Evolutionary conservation across 345 rosid species (phyloP).

Genomic region (Lepidium didymum): DNA sequence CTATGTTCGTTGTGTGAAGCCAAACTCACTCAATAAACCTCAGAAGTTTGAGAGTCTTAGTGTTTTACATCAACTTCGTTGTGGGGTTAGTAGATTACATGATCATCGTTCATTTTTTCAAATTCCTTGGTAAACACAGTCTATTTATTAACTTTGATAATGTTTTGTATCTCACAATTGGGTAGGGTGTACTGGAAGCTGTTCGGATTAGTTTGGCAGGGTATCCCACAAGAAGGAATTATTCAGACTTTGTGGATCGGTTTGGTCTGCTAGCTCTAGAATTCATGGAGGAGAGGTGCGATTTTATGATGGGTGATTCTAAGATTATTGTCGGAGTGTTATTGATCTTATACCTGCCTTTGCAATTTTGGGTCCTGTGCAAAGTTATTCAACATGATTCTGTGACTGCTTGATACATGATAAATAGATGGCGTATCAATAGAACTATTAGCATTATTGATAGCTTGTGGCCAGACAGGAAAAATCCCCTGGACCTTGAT

Average conservation of each 20-base stretch:
- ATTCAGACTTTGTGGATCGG: constrained; percentile 88
- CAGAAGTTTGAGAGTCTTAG: constrained; percentile 83
- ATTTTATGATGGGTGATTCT: constrained; percentile 1
- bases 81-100: constrained; percentile 68
- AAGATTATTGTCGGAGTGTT: constrained; percentile 7
- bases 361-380: neutral
- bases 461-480: neutral
- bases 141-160: constrained; percentile 5
- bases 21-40: constrained; percentile 83
- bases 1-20: constrained; percentile 98
- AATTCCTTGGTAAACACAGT: constrained; percentile 4
- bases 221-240: constrained; percentile 87
- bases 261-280: constrained; percentile 79
- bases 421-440: neutral
- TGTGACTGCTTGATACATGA: constrained; percentile 1
- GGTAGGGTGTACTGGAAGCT: constrained; percentile 96
- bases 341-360: neutral
- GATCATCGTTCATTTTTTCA: constrained; percentile 4
- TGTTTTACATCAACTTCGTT: constrained; percentile 84
- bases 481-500: constrained; percentile 4
- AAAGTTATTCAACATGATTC: neutral
- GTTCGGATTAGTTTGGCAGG: constrained; percentile 98
- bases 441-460: neutral
- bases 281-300: constrained; percentile 68
- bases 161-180: constrained; percentile 16